Conservation (phyloP, 352 stramenopile species). For the Globisporangium recalcitrans region DNA sequence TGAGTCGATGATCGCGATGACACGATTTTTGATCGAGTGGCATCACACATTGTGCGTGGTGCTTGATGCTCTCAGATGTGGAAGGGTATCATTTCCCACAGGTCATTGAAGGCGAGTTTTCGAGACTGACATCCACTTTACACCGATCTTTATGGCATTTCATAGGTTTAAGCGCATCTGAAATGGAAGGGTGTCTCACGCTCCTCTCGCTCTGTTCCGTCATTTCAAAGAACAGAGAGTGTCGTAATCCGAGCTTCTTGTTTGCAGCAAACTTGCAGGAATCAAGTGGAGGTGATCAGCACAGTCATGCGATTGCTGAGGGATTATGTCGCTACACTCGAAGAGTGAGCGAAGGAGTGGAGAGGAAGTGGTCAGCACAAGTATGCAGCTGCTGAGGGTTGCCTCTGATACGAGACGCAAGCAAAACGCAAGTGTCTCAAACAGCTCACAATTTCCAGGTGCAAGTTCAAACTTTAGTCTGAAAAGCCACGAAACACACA, state of each 20-base stretch:
- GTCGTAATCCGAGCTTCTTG: background rate
- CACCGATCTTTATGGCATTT: background rate
- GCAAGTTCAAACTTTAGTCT: background rate
- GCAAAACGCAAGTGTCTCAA: background rate
- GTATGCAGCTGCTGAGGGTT: background rate
- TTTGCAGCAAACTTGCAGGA: background rate
- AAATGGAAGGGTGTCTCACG: background rate
- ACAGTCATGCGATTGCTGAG: background rate
- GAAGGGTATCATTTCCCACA: background rate
- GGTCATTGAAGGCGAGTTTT: background rate
- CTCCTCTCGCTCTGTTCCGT: slow-evolving; percentile 4
- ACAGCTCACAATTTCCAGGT: background rate
- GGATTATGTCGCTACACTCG: background rate
- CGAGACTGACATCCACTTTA: background rate
- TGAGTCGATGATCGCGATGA: background rate
- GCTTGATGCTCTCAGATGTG: background rate
- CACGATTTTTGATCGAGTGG: slow-evolving; percentile 4
- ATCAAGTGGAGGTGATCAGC: slow-evolving; percentile 4
- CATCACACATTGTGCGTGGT: background rate
- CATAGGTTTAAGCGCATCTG: background rate
- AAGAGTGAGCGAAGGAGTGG: too few species aligned
- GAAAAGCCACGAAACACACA: background rate
- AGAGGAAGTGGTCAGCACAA: background rate
- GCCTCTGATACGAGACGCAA: background rate
- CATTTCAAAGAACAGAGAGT: background rate